phyloP scores from a whole-genome alignment of 179 eudicot genomes.

The Spergularia azorica region DNA sequence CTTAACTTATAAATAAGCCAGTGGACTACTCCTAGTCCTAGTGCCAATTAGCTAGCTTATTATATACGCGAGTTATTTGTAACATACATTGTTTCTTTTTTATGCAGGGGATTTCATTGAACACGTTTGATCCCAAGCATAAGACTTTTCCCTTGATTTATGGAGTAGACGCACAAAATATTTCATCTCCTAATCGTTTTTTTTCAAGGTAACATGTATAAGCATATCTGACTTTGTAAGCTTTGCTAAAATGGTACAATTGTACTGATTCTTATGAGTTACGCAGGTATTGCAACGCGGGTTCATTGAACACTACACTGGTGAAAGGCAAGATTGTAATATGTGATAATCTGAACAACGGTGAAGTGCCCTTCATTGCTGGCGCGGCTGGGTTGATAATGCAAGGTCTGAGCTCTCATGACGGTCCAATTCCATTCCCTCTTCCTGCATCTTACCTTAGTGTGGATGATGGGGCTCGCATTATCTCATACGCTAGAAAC shows the following conservation, averaged over 20 bases:
- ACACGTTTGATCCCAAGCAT: conserved; percentile 26
- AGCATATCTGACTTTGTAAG: no score
- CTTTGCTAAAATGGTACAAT: no score
- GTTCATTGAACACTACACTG: conserved; percentile 20
- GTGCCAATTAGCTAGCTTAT: no score
- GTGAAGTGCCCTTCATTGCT: conserved; percentile 10
- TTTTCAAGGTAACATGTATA: conserved; percentile 14
- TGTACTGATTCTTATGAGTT: not conserved
- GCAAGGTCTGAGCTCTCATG: not conserved
- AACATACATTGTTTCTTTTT: not conserved
- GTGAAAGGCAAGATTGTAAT: conserved; percentile 28
- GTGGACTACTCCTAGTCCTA: no score
- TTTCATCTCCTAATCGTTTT: not conserved
- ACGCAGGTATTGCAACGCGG: conserved; percentile 7
- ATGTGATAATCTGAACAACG: not conserved
- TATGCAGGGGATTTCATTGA: conserved; percentile 28
- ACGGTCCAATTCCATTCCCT: conserved; percentile 2
- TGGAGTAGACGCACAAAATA: conserved; percentile 28
- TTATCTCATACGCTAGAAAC: conserved; percentile 21
- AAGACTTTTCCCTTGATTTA: conserved; percentile 30
- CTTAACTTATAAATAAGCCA: no score
- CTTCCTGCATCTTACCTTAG: conserved; percentile 26
- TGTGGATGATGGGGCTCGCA: conserved; percentile 9
- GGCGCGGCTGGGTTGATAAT: conserved; percentile 30
- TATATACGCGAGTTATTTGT: no score